These are phyloP conservation scores for Diaporthe batatas DNA, from an alignment of 2,329 filamentous ascomycete species.

Conservation along the genomic window DNA sequence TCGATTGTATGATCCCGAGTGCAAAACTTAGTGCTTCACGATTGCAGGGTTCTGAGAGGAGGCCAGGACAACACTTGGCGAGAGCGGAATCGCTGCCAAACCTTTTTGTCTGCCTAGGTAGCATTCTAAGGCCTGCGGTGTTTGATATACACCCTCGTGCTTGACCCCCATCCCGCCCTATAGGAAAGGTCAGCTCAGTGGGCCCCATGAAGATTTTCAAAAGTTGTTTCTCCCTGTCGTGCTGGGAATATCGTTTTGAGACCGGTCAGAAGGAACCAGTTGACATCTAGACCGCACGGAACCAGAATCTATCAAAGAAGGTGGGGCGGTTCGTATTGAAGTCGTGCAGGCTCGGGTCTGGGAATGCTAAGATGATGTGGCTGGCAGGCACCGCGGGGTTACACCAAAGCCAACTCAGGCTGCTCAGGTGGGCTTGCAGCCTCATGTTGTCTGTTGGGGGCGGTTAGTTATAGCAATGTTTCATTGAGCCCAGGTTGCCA, in stretches of 20 bases:
- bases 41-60: background rate
- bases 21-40: background rate
- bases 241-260: too few relatives aligned
- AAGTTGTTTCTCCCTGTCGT: too few relatives aligned
- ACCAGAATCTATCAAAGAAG: too few relatives aligned
- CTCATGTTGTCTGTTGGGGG: background rate
- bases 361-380: background rate
- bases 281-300: background rate
- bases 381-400: background rate
- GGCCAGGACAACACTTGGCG: background rate
- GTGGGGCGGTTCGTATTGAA: too few relatives aligned
- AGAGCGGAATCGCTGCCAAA: background rate
- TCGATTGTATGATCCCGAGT: background rate
- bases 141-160: too few relatives aligned
- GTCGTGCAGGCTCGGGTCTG: too few relatives aligned
- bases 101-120: background rate
- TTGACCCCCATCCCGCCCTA: too few relatives aligned
- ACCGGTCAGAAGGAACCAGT: too few relatives aligned
- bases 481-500: constrained; percentile 10
- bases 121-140: too few relatives aligned
- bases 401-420: background rate
- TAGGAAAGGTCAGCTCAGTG: too few relatives aligned
- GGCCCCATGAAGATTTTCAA: too few relatives aligned
- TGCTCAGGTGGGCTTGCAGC: background rate
- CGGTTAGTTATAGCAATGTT: constrained; percentile 1